Conservation (phyloP, 2,329 filamentous ascomycete species). For the Penicillium verrucosum region DNA sequence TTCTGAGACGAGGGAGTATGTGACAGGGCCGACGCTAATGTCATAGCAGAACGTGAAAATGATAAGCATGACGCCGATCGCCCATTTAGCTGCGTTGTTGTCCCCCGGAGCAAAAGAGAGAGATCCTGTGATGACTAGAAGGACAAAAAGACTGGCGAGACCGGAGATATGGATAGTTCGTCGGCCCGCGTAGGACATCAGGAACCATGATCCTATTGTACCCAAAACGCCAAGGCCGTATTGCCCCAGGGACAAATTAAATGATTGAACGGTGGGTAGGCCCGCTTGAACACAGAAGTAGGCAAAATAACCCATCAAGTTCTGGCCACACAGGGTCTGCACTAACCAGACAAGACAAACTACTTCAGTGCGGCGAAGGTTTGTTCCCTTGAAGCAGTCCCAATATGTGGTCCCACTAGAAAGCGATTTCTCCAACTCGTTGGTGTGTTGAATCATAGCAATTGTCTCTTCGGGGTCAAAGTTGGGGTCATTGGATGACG, state of each 20-base stretch:
- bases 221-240: slow-evolving; percentile 55
- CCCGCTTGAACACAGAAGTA: slow-evolving; percentile 53
- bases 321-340: slow-evolving; percentile 59
- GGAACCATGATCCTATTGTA: slow-evolving; percentile 51
- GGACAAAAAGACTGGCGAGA: slow-evolving; percentile 23
- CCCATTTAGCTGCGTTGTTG: slow-evolving; percentile 33
- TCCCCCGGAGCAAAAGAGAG: slow-evolving; percentile 26
- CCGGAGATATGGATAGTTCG: slow-evolving; percentile 39
- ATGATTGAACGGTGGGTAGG: slow-evolving; percentile 8
- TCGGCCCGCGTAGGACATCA: slow-evolving; percentile 42
- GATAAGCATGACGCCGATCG: slow-evolving; percentile 46
- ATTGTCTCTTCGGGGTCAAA: slow-evolving; percentile 78
- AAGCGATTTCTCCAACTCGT: slow-evolving; percentile 69
- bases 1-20: slow-evolving; percentile 52
- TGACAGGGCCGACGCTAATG: slow-evolving; percentile 53
- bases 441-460: slow-evolving; percentile 86
- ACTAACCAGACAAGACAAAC: slow-evolving; percentile 60
- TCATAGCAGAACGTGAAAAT: slow-evolving; percentile 52
- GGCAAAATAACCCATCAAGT: slow-evolving; percentile 59
- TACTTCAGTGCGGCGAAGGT: slow-evolving; percentile 72
- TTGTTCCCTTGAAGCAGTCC: slow-evolving; percentile 79
- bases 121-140: slow-evolving; percentile 30
- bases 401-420: slow-evolving; percentile 68
- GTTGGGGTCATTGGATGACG: slow-evolving; percentile 53
- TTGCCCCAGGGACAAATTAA: slow-evolving; percentile 23